Base-by-base conservation (phyloP, 352 stramenopile species). In the Globisporangium camurandrum region DNA sequence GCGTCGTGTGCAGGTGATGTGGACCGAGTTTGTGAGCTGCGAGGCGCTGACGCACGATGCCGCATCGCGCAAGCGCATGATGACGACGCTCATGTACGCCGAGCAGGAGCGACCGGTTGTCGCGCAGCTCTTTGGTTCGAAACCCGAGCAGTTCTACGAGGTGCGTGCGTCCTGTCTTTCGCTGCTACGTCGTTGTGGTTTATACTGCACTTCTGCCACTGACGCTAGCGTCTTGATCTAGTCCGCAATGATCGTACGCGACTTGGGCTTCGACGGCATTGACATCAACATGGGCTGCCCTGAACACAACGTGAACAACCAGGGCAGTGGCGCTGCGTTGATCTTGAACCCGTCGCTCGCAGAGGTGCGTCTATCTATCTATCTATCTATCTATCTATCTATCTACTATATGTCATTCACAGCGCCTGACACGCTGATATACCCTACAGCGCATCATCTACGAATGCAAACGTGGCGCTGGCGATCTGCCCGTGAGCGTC, bases 281-380 rank as follows among this genome's bases (percentile, higher is more conserved):
- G 81, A 93, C 46, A 89, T 93, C 63, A 90, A 93, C 57, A 90
- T 92, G 81, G 81, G 81, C 9, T 92, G 81, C 26, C 81, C 81
- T 0, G 74, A 92, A 31, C 70, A 58, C 14, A 84, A 86, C 39
- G 78, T 92, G 7, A 88, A 79, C 57, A 88, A 86, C 20, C 81
- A 92, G 67, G 72, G 72, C 36, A 88, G 76, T 48, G 78, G 81
- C 8, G 75, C 76, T 0, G 57, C 81, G 9, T 63, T 93, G 9
- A 89, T 90, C 23, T 55, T 83, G 33, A 62, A 84, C 26, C 78
- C 81, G 9, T 45, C 63, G 24, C 60, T 87, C 26, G 78, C 78
- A 24, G 57, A 64, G 57, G 64, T 72, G 33, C 33, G 41, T 31
- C 4, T 12, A 2, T 23, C 6, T 16, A 28, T 0, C 12, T 4